These are phyloP conservation scores for Colletotrichum orchidophilum DNA, from an alignment of 2,329 filamentous ascomycete species.

Conservation along the genomic window DNA sequence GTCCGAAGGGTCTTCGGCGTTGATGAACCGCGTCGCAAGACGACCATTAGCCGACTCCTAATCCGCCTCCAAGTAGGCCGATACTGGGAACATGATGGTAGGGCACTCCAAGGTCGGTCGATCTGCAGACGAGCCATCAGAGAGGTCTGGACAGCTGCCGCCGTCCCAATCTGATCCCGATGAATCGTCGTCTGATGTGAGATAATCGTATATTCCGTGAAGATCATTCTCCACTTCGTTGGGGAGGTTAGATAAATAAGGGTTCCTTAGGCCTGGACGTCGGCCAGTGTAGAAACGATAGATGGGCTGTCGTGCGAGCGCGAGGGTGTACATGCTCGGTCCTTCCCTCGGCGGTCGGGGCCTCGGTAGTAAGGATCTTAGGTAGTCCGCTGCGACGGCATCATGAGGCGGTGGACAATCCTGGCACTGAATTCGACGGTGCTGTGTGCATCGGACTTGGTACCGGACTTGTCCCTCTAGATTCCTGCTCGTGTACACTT, in stretches of 20 bases:
- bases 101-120: not conserved
- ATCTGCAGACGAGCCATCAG: not conserved
- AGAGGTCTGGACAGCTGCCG: not conserved
- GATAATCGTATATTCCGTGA: not conserved
- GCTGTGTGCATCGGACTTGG: not conserved
- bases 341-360: not conserved
- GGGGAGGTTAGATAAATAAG: not conserved
- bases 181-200: not conserved
- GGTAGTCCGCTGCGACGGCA: not conserved
- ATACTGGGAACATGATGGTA: not conserved
- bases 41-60: not conserved
- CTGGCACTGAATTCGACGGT: not conserved
- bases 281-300: not conserved
- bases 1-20: not conserved
- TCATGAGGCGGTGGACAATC: not conserved
- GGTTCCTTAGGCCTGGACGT: not conserved
- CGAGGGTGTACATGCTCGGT: not conserved
- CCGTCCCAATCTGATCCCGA: not conserved
- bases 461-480: not conserved
- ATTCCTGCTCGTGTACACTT: not conserved
- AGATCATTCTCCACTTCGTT: not conserved
- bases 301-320: not conserved
- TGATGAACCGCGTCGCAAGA: not conserved
- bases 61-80: not conserved
- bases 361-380: not conserved